Percentiles rank a stretch among this genome's conserved stretches.
Evolutionary conservation across 1,284 basidiomycete species (phyloP).

Genomic region (Malassezia dermatis): DNA sequence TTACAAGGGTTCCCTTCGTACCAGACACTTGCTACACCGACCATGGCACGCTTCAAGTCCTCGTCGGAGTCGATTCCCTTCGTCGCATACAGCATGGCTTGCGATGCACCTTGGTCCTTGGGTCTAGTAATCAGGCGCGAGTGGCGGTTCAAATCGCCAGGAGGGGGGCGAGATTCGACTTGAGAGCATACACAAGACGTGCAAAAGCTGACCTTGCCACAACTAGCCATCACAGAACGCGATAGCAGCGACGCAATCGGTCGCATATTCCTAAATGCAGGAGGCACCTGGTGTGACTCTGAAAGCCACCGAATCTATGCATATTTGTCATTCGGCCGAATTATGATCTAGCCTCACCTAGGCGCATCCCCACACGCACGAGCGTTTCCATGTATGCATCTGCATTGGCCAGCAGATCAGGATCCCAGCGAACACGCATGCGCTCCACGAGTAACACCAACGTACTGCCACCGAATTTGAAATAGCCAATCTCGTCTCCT

Average conservation of each 20-base stretch:
- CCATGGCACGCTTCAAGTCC: constrained; percentile 43
- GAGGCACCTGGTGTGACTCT: background rate
- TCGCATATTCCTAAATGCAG: background rate
- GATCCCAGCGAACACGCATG: constrained; percentile 64
- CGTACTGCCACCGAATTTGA: constrained; percentile 48
- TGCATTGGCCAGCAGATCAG: constrained; percentile 70
- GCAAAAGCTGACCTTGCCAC: background rate
- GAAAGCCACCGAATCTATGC: background rate
- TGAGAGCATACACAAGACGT: constrained; percentile 11
- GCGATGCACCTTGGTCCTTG: constrained; percentile 46
- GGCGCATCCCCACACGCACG: constrained; percentile 54
- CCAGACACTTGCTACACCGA: constrained; percentile 45
- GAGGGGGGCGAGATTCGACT: constrained; percentile 20
- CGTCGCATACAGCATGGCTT: constrained; percentile 47
- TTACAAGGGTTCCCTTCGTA: constrained; percentile 48
- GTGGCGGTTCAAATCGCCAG: constrained; percentile 40
- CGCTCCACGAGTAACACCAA: constrained; percentile 23
- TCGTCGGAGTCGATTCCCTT: constrained; percentile 39
- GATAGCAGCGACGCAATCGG: background rate
- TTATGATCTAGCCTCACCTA: constrained; percentile 15
- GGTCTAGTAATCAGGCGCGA: constrained; percentile 41
- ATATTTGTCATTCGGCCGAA: constrained; percentile 11
- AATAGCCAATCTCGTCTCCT: constrained; percentile 71
- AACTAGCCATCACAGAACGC: background rate
- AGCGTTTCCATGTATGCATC: constrained; percentile 60